These are phyloP conservation scores for Clonostachys byssicola DNA, from an alignment of 2,329 filamentous ascomycete species.

Conservation along the genomic window DNA sequence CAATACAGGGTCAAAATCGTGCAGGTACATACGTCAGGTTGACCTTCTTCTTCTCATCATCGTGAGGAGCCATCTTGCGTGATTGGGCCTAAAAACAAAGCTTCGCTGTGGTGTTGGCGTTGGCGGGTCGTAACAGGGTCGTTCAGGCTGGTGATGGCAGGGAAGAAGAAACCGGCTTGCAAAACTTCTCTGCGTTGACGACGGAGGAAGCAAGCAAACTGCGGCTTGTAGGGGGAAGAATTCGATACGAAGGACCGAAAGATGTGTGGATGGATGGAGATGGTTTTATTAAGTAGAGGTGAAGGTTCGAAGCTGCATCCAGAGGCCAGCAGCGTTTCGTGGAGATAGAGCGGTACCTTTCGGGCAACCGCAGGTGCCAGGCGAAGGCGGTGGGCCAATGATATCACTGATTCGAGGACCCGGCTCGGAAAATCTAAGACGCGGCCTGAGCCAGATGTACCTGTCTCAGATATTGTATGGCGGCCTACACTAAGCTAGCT, in stretches of 20 bases:
- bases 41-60: constrained; percentile 75
- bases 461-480: neutral
- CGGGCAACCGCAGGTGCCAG: neutral
- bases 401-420: constrained; percentile 16
- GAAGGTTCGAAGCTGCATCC: constrained; percentile 5
- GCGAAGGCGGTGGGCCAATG: constrained; percentile 22
- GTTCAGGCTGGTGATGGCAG: constrained; percentile 2
- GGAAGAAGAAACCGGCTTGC: neutral
- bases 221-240: constrained; percentile 8
- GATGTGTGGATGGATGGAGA: constrained; percentile 1
- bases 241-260: constrained; percentile 2
- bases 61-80: constrained; percentile 68
- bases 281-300: neutral
- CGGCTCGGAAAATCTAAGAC: constrained; percentile 30
- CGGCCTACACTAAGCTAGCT: too few relatives aligned
- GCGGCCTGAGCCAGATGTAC: constrained; percentile 5
- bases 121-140: neutral
- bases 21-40: constrained; percentile 66
- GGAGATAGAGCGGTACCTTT: too few relatives aligned
- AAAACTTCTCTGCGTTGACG: constrained; percentile 1
- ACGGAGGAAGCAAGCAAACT: constrained; percentile 3
- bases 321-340: neutral
- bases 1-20: neutral
- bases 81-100: neutral
- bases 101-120: too few relatives aligned